Evolutionary conservation across 371 early-diverging fungal species (phyloP), one percentile per base, ranked within the genome.

Genomic region (Cokeromyces recurvatus): DNA sequence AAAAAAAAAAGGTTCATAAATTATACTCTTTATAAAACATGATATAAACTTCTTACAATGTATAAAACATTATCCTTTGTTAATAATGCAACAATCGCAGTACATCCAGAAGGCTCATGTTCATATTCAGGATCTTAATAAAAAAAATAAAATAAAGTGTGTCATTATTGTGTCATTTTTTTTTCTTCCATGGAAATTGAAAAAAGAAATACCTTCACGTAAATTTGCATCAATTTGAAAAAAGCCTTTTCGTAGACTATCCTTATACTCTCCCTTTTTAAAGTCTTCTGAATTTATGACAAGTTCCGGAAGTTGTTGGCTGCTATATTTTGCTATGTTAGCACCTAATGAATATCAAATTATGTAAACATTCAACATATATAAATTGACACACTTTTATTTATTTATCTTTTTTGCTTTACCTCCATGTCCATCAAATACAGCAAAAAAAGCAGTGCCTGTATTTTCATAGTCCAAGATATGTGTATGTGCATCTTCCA

Each of bases 381-480:
- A n/a, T 5, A 11, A 8, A 5, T 5, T 29, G 11, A 29, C 29
- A 11, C 11, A n/a, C n/a, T n/a, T n/a, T n/a, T n/a, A n/a, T n/a
- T n/a, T n/a, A n/a, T 29, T 29, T 11, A 5, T 8, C 8, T 29
- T 24, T 25, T 24, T 17, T 31, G 24, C 37, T 56, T 52, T 82
- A 68, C 91, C 98, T 59, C 96, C 98, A 62, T 97, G 98, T 2
- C 98, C 98, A 67, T 97, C 98, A 65, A 85, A 95, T 4, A 95
- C 95, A n/a, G 85, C 93, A 77, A 94, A 97, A 77, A 94, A 94
- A 14, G 87, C 79, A 39, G 61, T 61, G 23, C 73, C 74, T 19
- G 70, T 72, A 20, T 70, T 52, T n/a, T 69, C 62, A 19, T 94
- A 64, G 37, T 80, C 76, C 27, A 92, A 74, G 46, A 90, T 57